Conservation (phyloP, 306 rosid genomes). For the Prunus padus region DNA sequence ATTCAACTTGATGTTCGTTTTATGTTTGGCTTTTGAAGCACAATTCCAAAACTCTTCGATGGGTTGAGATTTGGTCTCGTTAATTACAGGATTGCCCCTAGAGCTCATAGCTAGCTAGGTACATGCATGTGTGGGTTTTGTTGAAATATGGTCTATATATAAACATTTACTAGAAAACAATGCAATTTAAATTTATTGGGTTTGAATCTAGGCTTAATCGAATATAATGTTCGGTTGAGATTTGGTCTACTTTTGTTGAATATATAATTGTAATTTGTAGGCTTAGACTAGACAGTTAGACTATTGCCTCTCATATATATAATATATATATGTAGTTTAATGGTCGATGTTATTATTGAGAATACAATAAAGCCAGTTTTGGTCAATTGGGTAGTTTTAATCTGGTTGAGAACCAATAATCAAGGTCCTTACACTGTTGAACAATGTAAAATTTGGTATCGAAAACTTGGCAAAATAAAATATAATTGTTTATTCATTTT, state of each 20-base stretch:
- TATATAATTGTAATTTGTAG: neutral
- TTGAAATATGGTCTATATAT: neutral
- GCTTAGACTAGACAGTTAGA: neutral
- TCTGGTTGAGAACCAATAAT: too few species aligned
- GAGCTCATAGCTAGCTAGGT: neutral
- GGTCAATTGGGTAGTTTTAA: neutral
- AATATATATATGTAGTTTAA: neutral
- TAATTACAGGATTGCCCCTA: neutral
- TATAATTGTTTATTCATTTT: too few species aligned
- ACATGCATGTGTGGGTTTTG: neutral
- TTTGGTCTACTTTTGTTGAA: neutral
- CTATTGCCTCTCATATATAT: too few species aligned
- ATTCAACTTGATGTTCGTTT: neutral
- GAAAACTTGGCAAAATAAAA: too few species aligned
- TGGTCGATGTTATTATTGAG: neutral
- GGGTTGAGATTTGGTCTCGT: slow-evolving; percentile 1
- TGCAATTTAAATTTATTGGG: neutral
- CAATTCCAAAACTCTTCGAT: neutral
- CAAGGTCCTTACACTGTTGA: too few species aligned
- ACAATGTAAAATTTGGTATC: too few species aligned
- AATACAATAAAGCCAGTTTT: neutral
- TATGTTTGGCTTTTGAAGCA: slow-evolving; percentile 2
- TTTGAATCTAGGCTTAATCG: neutral
- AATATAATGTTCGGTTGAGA: slow-evolving; percentile 8
- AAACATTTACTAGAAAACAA: too few species aligned